Base-by-base conservation (phyloP, 2,329 filamentous ascomycete genomes). In the Botrytis elliptica region DNA sequence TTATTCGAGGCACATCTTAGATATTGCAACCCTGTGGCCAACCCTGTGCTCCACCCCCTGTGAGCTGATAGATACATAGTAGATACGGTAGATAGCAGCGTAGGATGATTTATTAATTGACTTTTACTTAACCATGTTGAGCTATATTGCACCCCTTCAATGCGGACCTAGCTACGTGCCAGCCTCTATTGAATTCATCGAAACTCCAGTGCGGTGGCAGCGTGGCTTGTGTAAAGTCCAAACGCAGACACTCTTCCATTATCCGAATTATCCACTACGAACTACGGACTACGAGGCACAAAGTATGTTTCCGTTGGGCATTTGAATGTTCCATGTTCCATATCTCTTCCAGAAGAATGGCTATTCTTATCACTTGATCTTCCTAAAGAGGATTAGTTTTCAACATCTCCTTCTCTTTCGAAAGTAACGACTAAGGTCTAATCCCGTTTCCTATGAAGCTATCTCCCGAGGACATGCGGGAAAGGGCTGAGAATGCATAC, bases 1-100 rank as follows among this genome's bases (percentile, higher is more conserved):
- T 66, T 71, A 71, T 66, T 66, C 70, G 57, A 71, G 70, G 70
- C 62, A 52, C 36, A 71, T 52, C n/a, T 55, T 44, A 38, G 10
- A 33, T 33, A 36, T 46, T 62, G 59, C 36, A 62, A 62, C 59
- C 49, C 46, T 52, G 46, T 36, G 59, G 22, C 9, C 25, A 38
- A 46, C 55, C 57, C 29, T 71, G 42, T 16, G 59, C 22, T 1
- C 18, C 22, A 62, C 40, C 57, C 40, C 57, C 22, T 65, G 42
- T n/a, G 42, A 25, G 60, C 60, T 18, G 60, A 38, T 40, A 40
- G 25, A 66, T 0, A 3, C 20, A 12, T 4, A 63, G 25, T 33
- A 33, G 33, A 33, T 33, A 33, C 33, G 40, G 49, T 0, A 3
- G 42, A 14, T 9, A 22, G 18, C 52, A 57, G n/a, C 52, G 52